Evolutionary conservation across 768 basidiomycete species (phyloP).

Genomic region (Tricholoma saponaceum): DNA sequence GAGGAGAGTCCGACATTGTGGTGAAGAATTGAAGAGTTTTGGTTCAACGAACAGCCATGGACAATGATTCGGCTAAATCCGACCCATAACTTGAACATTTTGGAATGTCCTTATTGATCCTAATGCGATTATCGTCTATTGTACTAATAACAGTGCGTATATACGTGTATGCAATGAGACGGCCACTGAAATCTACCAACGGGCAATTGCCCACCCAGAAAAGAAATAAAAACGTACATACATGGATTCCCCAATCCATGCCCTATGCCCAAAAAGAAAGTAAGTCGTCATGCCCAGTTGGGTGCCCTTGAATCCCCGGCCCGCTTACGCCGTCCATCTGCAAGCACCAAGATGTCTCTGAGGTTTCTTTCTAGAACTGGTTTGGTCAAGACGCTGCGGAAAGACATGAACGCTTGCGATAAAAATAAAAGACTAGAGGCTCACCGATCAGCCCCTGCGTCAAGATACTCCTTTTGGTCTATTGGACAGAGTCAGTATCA

Average conservation of each 20-base stretch:
- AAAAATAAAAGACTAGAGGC: slow-evolving; percentile 18
- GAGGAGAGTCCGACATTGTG: slow-evolving; percentile 15
- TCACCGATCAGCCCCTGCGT: slow-evolving; percentile 73
- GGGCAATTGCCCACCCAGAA: not conserved
- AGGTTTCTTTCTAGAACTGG: slow-evolving; percentile 66
- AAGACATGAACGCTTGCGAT: slow-evolving; percentile 6
- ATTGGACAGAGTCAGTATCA: slow-evolving; percentile 12
- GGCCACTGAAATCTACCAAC: not conserved
- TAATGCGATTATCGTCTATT: not conserved
- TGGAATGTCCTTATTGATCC: not conserved
- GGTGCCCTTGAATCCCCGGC: not conserved
- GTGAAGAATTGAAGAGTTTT: slow-evolving; percentile 8
- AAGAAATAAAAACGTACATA: not conserved
- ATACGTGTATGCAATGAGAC: not conserved
- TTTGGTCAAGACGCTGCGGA: slow-evolving; percentile 67
- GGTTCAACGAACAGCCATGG: slow-evolving; percentile 12
- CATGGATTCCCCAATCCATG: not conserved
- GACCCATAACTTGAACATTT: too few relatives aligned
- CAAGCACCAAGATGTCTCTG: slow-evolving; percentile 38
- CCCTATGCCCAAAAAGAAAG: not conserved
- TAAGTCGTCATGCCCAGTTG: not conserved
- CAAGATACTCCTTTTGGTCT: slow-evolving; percentile 75
- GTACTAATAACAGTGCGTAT: not conserved
- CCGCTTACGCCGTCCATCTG: slow-evolving; percentile 42
- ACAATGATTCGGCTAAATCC: slow-evolving; percentile 32